Base-by-base conservation (phyloP, 2,329 filamentous ascomycete genomes). In the Pseudogymnoascus sp. region DNA sequence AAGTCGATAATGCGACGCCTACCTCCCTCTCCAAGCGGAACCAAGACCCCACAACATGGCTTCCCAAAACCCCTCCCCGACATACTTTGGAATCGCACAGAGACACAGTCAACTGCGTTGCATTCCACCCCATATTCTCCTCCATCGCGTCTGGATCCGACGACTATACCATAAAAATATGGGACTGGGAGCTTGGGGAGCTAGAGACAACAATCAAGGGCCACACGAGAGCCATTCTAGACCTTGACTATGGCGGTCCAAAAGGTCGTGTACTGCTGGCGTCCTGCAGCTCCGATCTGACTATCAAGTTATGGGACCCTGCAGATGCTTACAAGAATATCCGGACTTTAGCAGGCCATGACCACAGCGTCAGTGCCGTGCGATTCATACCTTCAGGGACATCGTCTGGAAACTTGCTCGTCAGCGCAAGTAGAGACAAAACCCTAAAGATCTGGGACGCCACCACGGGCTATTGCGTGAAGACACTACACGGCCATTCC, bases 181-280 rank as follows among this genome's bases (percentile, higher is more conserved):
- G 92, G 92, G 92, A 97, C 71, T 97, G 92, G 89, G 92, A 97
- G 71, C 77, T 95, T 25, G 93, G 93, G 58, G 92, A 97, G 74
- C 80, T 96, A 3, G 92, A 97, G 73, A 80, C 88, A 65, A 97
- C 92, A 0, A 83, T 97, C 62, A 97, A 97, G 72, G 92, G 91
- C 1, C 93, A 97, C 71, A 97, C 92, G 4, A 92, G 89, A 71
- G 85, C 90, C 3, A 91, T 97, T 0, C 77, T 94, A 29, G 92
- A 96, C 72, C 85, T 96, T 36, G 92, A 97, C 71, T 97, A 89
- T 75, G 92, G 93, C 37, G 92, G 92, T 0, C 91, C 91, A 1
- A 81, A 88, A 70, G 89, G 90, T 42, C 87, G 86, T 33, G 90
- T 87, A 3, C 79, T 96, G 25, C 81, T 96, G 66, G 90, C 87